Percentiles rank a stretch among this genome's conserved stretches.
These are phyloP conservation scores for Sugiyamaella castrensis DNA, from an alignment of 1,139 yeast species.

Conservation along the genomic window DNA sequence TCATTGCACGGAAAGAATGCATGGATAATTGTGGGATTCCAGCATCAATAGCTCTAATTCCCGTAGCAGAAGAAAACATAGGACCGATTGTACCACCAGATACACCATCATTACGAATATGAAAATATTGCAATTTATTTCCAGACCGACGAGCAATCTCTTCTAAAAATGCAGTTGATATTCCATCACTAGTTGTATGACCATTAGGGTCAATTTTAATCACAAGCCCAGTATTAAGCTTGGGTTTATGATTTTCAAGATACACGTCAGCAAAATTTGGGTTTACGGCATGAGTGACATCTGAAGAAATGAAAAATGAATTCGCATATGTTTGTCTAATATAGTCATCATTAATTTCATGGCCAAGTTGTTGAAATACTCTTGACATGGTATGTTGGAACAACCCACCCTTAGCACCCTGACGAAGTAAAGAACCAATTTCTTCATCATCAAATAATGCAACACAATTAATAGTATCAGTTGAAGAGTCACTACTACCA, in stretches of 20 bases:
- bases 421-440: constrained; percentile 82
- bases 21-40: constrained; percentile 93
- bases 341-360: constrained; percentile 42
- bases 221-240: constrained; percentile 69
- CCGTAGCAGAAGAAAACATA: constrained; percentile 78
- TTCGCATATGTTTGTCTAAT: constrained; percentile 43
- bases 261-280: constrained; percentile 72
- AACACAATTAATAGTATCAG: constrained; percentile 61
- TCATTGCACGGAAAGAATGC: constrained; percentile 95
- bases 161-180: constrained; percentile 58
- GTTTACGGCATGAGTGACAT: constrained; percentile 92
- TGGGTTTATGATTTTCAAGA: constrained; percentile 63
- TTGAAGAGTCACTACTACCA: constrained; percentile 37
- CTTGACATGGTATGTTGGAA: constrained; percentile 73
- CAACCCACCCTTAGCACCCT: constrained; percentile 90
- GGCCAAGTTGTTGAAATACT: constrained; percentile 53
- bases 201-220: constrained; percentile 65
- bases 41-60: constrained; percentile 81
- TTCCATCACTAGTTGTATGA: constrained; percentile 67
- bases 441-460: constrained; percentile 93
- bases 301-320: constrained; percentile 84
- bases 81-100: constrained; percentile 98
- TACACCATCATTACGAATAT: constrained; percentile 75
- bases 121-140: constrained; percentile 52
- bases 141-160: constrained; percentile 54